These are phyloP conservation scores for Collybiopsis luxurians DNA, from an alignment of 768 basidiomycete species.

Conservation along the genomic window DNA sequence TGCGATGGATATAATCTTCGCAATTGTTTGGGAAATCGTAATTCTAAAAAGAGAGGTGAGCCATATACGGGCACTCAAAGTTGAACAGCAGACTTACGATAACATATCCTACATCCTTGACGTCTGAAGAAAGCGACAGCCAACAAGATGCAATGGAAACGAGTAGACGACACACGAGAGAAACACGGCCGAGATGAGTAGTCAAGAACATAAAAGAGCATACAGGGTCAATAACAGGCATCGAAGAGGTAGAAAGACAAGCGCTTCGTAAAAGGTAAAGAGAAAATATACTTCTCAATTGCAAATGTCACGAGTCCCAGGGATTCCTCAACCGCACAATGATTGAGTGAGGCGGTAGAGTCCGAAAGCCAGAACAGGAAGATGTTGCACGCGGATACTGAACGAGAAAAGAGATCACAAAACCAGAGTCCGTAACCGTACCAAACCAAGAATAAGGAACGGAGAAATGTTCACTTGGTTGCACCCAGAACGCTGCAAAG, in stretches of 20 bases:
- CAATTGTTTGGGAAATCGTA: constrained; percentile 98
- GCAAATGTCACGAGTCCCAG: constrained; percentile 31
- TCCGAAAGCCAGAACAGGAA: constrained; percentile 36
- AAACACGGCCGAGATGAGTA: constrained; percentile 17
- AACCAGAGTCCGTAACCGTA: constrained; percentile 50
- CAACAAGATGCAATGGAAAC: constrained; percentile 25
- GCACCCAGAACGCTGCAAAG: constrained; percentile 8
- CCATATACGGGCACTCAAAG: neutral
- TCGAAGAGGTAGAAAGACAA: constrained; percentile 32
- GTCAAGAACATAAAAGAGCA: constrained; percentile 33
- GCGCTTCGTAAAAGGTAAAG: constrained; percentile 36
- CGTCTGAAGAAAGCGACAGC: constrained; percentile 59
- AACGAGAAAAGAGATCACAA: constrained; percentile 12
- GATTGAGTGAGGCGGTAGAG: constrained; percentile 28
- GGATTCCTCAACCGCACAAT: constrained; percentile 30
- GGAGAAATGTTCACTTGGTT: constrained; percentile 39
- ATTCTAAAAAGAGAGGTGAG: constrained; percentile 50
- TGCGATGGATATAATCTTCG: constrained; percentile 98
- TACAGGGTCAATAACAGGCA: constrained; percentile 26
- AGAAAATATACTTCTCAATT: constrained; percentile 22
- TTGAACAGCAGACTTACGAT: constrained; percentile 60
- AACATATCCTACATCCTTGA: constrained; percentile 98
- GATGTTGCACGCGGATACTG: constrained; percentile 27
- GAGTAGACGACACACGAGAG: constrained; percentile 26
- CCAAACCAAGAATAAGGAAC: constrained; percentile 42